Base-by-base conservation (phyloP, 202 grass and related monocot genomes). In the Carex arenaria region DNA sequence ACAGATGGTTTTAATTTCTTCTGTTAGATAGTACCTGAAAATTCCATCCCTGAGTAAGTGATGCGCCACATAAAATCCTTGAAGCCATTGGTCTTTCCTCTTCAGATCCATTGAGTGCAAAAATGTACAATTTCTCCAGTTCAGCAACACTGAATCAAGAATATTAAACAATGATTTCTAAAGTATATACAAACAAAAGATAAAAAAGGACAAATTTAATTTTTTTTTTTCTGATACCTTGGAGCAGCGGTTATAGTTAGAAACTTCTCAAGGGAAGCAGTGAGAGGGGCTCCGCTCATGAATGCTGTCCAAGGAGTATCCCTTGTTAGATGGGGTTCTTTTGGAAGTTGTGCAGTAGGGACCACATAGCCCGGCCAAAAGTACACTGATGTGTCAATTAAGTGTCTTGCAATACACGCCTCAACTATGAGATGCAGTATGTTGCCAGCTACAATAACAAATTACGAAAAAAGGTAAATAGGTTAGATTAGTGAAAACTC, bases 381-480 rank as follows among this genome's bases (percentile, higher is more conserved):
- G 82, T 97, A 97, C 69, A 85, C 85, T 78, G 94, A 97, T 52
- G 94, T 94, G 85, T 97, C 91, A 22, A 97, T 84, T 66, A 97
- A 89, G 45, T 89, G 90, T 78, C 94, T 97, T 31, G 91, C 87
- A 56, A 97, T 92, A 78, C 94, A 94, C 17, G 94, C 89, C 76
- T 97, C 94, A 83, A 94, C 90, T 57, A 97, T 90, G 67, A 97
- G 91, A 81, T 97, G 94, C 84, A 92, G 61, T 85, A 97, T 94
- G 67, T 83, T 94, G n/a, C 94, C 94, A 40, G 76, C 91, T 97
- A 71, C 72, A 90, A 57, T 55, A 82, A 53, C 61, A 90, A 84
- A 65, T 78, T 83, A 67, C 82, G 15, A 87, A 38, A 82, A 78
- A 64, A 78, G 26, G 59, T 86, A 80, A 84, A 60, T 64, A 79